A percentile compares a stretch with the other conserved stretches of the same genome.
These are phyloP conservation scores for Arbutus unedo DNA, from an alignment of 148 eudicot genomes.

Conservation along the genomic window DNA sequence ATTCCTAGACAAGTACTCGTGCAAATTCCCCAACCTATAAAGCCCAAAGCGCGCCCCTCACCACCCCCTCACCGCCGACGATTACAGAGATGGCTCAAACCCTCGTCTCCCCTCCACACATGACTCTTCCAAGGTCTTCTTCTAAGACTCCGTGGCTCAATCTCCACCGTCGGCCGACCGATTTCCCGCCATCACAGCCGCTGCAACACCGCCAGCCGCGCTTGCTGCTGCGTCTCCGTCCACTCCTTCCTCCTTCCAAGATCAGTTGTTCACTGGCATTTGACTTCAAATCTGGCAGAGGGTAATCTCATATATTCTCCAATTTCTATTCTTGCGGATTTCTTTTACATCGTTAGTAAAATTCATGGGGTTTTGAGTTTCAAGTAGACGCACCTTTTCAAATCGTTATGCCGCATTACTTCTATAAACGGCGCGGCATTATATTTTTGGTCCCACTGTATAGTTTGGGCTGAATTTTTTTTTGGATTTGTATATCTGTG, in stretches of 20 bases:
- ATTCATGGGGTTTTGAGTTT: constrained; percentile 8
- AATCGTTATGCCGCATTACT: not conserved
- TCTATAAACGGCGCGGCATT: not conserved
- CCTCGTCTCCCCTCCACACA: constrained; percentile 10
- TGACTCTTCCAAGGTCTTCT: constrained; percentile 17
- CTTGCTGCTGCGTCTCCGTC: constrained; percentile 18
- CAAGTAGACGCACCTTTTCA: not conserved
- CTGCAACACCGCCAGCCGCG: constrained; percentile 18
- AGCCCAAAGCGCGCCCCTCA: not conserved
- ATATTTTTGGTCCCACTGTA: not conserved
- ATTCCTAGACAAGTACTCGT: not conserved
- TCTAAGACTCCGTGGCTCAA: constrained; percentile 15
- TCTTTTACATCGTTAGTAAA: not conserved
- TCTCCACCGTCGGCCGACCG: constrained; percentile 24
- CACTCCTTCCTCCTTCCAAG: constrained; percentile 19
- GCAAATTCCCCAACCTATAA: constrained; percentile 9
- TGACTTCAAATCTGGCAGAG: constrained; percentile 52
- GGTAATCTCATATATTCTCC: constrained; percentile 30
- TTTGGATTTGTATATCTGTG: not conserved
- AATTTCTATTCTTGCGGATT: not conserved
- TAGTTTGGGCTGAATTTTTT: not conserved
- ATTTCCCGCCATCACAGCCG: constrained; percentile 13
- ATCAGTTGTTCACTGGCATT: constrained; percentile 27
- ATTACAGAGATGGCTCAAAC: constrained; percentile 14
- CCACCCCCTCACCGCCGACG: not conserved